Evolutionary conservation across 208 protist species (phyloP), one percentile per base, ranked within the genome.

Genomic region (Porcisia deanei): DNA sequence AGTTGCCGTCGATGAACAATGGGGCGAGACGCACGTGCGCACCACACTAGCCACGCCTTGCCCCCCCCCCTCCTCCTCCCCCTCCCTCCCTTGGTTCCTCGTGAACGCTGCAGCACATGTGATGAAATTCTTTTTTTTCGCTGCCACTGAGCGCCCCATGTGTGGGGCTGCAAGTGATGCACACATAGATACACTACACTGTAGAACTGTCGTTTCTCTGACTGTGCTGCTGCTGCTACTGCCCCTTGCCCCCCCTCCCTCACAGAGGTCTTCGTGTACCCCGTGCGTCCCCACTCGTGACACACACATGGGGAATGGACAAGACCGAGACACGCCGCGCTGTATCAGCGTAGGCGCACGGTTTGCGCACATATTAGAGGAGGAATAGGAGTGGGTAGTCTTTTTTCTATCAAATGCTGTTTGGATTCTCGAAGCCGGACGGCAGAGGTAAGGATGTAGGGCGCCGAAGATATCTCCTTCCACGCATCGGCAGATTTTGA

Each of bases 171-270:
- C 43, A 60, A 57, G 71, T 75, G 12, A 71, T 39, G 64, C 64
- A 72, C 73, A 54, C 53, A 72, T 64, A 30, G 34, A 1, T 58
- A 30, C 71, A 75, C 71, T 75, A 75, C 71, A 75, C 71, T 67
- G 71, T 75, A 75, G 71, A 75, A 75, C 71, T 75, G 71, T 75
- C 71, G 71, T 75, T 75, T 75, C 71, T 75, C 71, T 75, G 71
- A 75, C 43, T n/a, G n/a, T n/a, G 71, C 71, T 22, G 63, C 63
- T 67, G 41, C 30, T 39, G 63, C 22, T 4, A 37, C 66, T 52
- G 5, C 53, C 6, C 14, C 9, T 43, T 49, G n/a, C n/a, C n/a
- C n/a, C n/a, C n/a, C n/a, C n/a, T n/a, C n/a, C n/a, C n/a, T n/a
- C n/a, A n/a, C n/a, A n/a, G n/a, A n/a, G n/a, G n/a, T n/a, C n/a